Conservation (phyloP, 352 stramenopile species). For the Pythium grandisporangium region DNA sequence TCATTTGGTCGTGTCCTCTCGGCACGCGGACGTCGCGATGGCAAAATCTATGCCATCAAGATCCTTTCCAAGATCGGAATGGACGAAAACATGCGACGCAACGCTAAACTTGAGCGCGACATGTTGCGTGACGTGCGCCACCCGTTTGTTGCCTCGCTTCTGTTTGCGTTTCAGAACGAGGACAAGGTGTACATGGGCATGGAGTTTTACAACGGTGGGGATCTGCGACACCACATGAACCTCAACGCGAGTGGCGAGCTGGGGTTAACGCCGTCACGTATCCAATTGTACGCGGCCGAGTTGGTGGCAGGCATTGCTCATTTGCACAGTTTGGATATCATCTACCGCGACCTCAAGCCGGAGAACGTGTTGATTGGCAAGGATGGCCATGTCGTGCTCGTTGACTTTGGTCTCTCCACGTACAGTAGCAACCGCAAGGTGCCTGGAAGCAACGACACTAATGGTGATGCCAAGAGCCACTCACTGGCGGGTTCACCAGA, state of each 20-base stretch:
- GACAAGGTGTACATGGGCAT: slow-evolving; percentile 98
- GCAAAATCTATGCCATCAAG: slow-evolving; percentile 81
- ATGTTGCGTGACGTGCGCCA: slow-evolving; percentile 93
- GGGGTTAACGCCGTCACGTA: slow-evolving; percentile 52
- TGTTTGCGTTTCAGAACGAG: slow-evolving; percentile 97
- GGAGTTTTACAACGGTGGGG: slow-evolving; percentile 97
- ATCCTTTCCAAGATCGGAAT: slow-evolving; percentile 87
- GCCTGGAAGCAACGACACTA: too few relatives aligned
- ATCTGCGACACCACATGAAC: slow-evolving; percentile 86
- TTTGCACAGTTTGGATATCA: slow-evolving; percentile 86
- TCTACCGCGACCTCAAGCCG: slow-evolving; percentile 85
- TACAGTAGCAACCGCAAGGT: slow-evolving; percentile 34
- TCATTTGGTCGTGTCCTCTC: slow-evolving; percentile 80
- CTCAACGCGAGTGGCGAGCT: slow-evolving; percentile 56
- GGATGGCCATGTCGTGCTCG: slow-evolving; percentile 84
- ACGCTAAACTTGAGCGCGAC: slow-evolving; percentile 90
- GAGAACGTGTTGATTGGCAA: slow-evolving; percentile 85
- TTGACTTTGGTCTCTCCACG: slow-evolving; percentile 89
- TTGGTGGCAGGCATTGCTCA: slow-evolving; percentile 77
- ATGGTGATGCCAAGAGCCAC: slow-evolving; percentile 31
- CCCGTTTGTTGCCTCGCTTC: slow-evolving; percentile 95
- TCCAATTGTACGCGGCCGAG: slow-evolving; percentile 83
- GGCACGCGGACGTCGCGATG: slow-evolving; percentile 49
- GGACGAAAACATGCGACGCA: slow-evolving; percentile 71
- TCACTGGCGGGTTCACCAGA: slow-evolving; percentile 77